Percentiles rank a stretch among this genome's conserved stretches.
Conservation (phyloP, 2,329 filamentous ascomycete species). For the Curvularia sp. region DNA sequence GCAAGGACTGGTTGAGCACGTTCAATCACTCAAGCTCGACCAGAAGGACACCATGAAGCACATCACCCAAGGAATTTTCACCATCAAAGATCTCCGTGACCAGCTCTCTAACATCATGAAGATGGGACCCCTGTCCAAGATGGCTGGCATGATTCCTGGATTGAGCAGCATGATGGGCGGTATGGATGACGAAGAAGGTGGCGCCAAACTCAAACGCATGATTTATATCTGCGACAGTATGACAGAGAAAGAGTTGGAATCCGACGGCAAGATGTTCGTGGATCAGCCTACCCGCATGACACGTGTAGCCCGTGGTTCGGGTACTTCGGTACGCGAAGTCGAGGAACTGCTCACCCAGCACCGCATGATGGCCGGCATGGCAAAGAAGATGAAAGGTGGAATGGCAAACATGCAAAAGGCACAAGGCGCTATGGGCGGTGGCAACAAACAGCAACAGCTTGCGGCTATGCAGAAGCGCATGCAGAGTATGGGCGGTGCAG, state of each 20-base stretch:
- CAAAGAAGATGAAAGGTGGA: slow-evolving; percentile 97
- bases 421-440: slow-evolving; percentile 87
- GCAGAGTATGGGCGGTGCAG: slow-evolving; percentile 85
- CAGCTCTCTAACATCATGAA: slow-evolving; percentile 99
- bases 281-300: slow-evolving; percentile 94
- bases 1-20: slow-evolving; percentile 92
- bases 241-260: slow-evolving; percentile 94
- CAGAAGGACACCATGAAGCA: slow-evolving; percentile 99
- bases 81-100: slow-evolving; percentile 89
- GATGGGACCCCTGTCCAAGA: slow-evolving; percentile 96
- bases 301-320: slow-evolving; percentile 85
- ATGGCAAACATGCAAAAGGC: slow-evolving; percentile 98
- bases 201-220: slow-evolving; percentile 93
- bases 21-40: slow-evolving; percentile 92
- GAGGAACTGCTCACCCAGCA: slow-evolving; percentile 98
- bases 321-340: slow-evolving; percentile 89
- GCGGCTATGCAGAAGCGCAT: slow-evolving; percentile 97
- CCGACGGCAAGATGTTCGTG: slow-evolving; percentile 91
- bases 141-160: slow-evolving; percentile 98
- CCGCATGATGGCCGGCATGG: slow-evolving; percentile 98
- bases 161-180: slow-evolving; percentile 92
- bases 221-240: slow-evolving; percentile 99
- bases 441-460: slow-evolving; percentile 90
- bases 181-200: slow-evolving; percentile 97
- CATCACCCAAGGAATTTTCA: slow-evolving; percentile 95